These are phyloP conservation scores for Corylus avellana DNA, from an alignment of 306 rosid species.

Conservation along the genomic window DNA sequence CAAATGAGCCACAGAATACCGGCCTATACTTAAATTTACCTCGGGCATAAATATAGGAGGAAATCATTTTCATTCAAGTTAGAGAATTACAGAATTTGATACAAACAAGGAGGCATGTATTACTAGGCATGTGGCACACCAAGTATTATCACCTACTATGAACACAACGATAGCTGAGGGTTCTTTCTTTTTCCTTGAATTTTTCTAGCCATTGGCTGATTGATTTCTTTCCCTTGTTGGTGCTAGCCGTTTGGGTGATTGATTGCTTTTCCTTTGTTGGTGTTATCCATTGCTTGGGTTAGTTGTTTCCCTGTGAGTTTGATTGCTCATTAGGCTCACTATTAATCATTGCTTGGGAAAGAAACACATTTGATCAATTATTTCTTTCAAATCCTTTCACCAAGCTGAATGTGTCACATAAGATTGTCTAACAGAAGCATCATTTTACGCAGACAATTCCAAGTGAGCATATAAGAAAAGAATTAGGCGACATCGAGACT, in stretches of 20 bases:
- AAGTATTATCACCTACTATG: background rate
- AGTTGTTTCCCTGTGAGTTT: no score
- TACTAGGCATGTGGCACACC: no score
- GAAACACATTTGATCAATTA: background rate
- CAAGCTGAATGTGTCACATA: background rate
- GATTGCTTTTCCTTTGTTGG: no score
- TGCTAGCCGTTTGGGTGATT: no score
- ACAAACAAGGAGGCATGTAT: background rate
- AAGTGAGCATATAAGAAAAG: constrained; percentile 41
- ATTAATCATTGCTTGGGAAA: background rate
- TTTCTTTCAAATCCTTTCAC: background rate
- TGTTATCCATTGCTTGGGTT: no score
- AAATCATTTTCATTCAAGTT: background rate
- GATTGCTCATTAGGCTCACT: no score
- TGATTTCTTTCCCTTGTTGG: no score
- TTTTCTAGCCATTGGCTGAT: no score
- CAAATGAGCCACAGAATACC: no score
- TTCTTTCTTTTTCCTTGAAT: no score
- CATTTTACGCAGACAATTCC: constrained; percentile 52
- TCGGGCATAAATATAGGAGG: background rate
- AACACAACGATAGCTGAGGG: background rate
- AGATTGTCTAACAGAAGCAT: background rate
- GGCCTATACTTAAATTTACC: no score
- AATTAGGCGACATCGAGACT: constrained; percentile 37
- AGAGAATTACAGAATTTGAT: background rate